phyloP scores from a whole-genome alignment of 352 stramenopile species.

The Pythium scleroteichum region DNA sequence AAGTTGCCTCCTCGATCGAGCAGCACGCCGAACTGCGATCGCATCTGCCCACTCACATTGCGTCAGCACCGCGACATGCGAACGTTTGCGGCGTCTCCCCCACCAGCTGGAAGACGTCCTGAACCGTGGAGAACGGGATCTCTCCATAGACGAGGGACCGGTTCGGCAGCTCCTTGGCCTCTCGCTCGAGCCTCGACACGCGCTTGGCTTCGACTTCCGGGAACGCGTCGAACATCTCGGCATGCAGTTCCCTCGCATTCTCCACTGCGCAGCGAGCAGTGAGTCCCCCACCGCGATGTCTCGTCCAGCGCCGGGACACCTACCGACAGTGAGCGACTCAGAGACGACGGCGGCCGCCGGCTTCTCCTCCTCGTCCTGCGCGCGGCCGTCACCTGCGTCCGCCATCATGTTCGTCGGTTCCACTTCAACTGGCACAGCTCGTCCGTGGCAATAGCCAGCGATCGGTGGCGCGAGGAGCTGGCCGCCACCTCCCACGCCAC shows the following conservation, averaged over 20 bases:
- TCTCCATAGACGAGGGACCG: constrained; percentile 69
- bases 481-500: neutral
- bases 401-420: neutral
- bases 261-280: constrained; percentile 32
- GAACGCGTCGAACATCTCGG: constrained; percentile 49
- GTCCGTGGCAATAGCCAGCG: neutral
- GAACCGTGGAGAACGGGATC: constrained; percentile 59
- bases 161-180: constrained; percentile 63
- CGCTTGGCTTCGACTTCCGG: constrained; percentile 52
- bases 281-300: no score
- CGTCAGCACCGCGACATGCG: neutral
- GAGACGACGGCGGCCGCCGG: constrained; percentile 22
- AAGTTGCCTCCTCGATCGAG: constrained; percentile 66
- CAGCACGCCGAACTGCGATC: constrained; percentile 53
- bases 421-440: neutral
- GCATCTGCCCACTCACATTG: constrained; percentile 37
- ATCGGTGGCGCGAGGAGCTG: neutral
- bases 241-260: constrained; percentile 42
- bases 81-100: neutral
- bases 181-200: constrained; percentile 61
- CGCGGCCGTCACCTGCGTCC: neutral
- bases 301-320: neutral
- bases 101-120: constrained; percentile 61
- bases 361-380: constrained; percentile 12
- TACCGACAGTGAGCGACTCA: constrained; percentile 33